A percentile compares a stretch with the other conserved stretches of the same genome.
These are phyloP conservation scores for Euryodendron excelsum DNA, from an alignment of 148 eudicot species.

Conservation along the genomic window DNA sequence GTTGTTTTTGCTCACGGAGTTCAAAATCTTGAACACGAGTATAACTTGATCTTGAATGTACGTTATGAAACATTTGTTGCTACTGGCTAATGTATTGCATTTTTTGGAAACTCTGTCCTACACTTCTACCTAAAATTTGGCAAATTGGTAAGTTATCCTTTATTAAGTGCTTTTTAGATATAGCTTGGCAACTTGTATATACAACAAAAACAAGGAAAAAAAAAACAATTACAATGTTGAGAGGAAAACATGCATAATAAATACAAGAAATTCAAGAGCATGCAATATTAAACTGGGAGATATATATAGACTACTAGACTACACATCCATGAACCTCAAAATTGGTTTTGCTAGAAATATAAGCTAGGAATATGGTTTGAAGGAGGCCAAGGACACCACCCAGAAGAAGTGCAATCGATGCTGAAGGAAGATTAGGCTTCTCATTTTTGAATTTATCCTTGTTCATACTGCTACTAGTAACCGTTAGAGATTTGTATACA, in stretches of 20 bases:
- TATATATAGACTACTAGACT: conserved; percentile 64
- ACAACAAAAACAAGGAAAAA: neutral
- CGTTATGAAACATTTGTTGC: no score
- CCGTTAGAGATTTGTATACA: conserved; percentile 19
- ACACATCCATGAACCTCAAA: conserved; percentile 74
- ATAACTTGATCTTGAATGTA: neutral
- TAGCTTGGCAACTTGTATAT: neutral
- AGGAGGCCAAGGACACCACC: conserved; percentile 77
- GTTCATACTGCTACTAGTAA: neutral
- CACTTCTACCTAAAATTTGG: neutral
- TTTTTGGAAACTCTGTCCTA: neutral
- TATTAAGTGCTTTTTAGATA: no score
- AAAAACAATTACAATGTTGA: neutral
- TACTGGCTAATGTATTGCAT: neutral
- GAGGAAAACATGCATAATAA: neutral
- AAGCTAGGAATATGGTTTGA: conserved; percentile 67
- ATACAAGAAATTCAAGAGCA: conserved; percentile 1
- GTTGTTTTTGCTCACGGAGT: neutral
- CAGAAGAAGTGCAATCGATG: conserved; percentile 78
- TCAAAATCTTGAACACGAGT: neutral
- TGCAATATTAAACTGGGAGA: neutral
- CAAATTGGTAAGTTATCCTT: neutral
- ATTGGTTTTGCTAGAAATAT: conserved; percentile 59
- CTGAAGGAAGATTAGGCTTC: conserved; percentile 75
- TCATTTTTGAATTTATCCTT: conserved; percentile 18